Percentiles rank a stretch among this genome's conserved stretches.
Evolutionary conservation across 352 stramenopile genomes (phyloP).

Genomic region (Blastocystis sp.): DNA sequence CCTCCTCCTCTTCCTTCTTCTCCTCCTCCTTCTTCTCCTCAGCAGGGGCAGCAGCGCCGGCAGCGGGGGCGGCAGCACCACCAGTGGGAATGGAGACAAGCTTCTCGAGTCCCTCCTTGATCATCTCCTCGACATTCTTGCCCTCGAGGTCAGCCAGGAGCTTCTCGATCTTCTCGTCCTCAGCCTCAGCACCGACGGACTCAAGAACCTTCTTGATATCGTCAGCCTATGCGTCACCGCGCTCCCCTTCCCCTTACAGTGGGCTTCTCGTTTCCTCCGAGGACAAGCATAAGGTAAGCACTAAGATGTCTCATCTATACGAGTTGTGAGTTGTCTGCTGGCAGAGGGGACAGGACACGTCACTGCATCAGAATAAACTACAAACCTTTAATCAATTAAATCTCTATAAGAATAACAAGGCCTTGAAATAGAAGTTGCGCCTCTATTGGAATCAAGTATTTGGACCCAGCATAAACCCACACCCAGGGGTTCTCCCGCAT

Average conservation of each 20-base stretch:
- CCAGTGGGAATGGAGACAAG: slow-evolving; percentile 70
- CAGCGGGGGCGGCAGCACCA: slow-evolving; percentile 19
- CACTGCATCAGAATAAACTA: background rate
- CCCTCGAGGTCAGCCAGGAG: too few species aligned
- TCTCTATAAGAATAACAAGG: background rate
- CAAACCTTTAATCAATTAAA: background rate
- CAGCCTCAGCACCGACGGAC: slow-evolving; percentile 44
- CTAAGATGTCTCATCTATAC: slow-evolving; percentile 59
- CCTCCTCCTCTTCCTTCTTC: slow-evolving; percentile 71
- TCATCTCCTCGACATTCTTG: too few species aligned
- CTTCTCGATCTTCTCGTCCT: too few species aligned
- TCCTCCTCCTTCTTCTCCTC: slow-evolving; percentile 69
- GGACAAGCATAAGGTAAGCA: slow-evolving; percentile 57
- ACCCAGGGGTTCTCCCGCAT: background rate
- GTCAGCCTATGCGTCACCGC: slow-evolving; percentile 72
- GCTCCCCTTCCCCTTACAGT: background rate
- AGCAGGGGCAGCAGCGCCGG: slow-evolving; percentile 65
- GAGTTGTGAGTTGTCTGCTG: too few species aligned
- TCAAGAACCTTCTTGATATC: slow-evolving; percentile 86
- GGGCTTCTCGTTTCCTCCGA: background rate
- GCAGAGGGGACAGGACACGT: too few species aligned
- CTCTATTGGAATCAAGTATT: too few species aligned
- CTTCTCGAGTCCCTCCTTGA: slow-evolving; percentile 70
- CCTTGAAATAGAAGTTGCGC: too few species aligned
- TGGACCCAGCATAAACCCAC: background rate